Evolutionary conservation across 192 early-diverging fungal genomes (phyloP).

Genomic region (Hyaloraphidium curvatum): DNA sequence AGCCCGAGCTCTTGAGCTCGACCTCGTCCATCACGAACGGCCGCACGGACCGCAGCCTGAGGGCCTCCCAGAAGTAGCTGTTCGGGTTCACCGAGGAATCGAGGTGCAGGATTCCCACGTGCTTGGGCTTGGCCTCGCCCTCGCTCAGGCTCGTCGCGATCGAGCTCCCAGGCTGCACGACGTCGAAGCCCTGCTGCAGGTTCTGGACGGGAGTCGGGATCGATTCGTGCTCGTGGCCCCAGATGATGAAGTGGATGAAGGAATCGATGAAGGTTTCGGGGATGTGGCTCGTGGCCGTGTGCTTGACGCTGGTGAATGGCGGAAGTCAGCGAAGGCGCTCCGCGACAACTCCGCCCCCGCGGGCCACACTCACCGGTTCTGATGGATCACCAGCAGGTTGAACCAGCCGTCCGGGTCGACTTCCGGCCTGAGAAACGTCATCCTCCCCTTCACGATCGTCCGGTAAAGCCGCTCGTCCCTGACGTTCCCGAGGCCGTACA

Average conservation of each 20-base stretch:
- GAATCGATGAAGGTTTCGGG: slow-evolving; percentile 65
- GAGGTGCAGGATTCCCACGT: too few relatives aligned
- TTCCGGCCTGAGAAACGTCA: slow-evolving; percentile 48
- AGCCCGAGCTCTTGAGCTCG: too few relatives aligned
- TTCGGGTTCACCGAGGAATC: too few relatives aligned
- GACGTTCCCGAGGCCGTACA: slow-evolving; percentile 85
- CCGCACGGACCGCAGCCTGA: slow-evolving; percentile 58
- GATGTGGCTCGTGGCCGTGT: slow-evolving; percentile 67
- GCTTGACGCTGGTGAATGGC: slow-evolving; percentile 31
- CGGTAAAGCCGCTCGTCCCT: slow-evolving; percentile 76
- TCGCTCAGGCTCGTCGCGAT: slow-evolving; percentile 73
- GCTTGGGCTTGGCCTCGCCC: slow-evolving; percentile 61
- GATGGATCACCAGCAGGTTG: slow-evolving; percentile 78
- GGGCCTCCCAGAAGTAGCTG: too few relatives aligned
- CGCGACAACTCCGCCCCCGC: background rate
- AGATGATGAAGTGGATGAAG: slow-evolving; percentile 69
- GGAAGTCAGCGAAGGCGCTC: background rate
- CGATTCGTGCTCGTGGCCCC: slow-evolving; percentile 98
- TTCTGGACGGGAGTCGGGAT: slow-evolving; percentile 52
- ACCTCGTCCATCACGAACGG: slow-evolving; percentile 68
- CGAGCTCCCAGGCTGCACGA: slow-evolving; percentile 83
- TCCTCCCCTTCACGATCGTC: slow-evolving; percentile 45
- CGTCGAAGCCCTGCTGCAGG: slow-evolving; percentile 40
- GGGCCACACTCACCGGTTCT: slow-evolving; percentile 41
- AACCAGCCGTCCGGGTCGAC: slow-evolving; percentile 61